Base-by-base conservation (phyloP, 306 rosid species). In the Trichosanthes cucumerina region DNA sequence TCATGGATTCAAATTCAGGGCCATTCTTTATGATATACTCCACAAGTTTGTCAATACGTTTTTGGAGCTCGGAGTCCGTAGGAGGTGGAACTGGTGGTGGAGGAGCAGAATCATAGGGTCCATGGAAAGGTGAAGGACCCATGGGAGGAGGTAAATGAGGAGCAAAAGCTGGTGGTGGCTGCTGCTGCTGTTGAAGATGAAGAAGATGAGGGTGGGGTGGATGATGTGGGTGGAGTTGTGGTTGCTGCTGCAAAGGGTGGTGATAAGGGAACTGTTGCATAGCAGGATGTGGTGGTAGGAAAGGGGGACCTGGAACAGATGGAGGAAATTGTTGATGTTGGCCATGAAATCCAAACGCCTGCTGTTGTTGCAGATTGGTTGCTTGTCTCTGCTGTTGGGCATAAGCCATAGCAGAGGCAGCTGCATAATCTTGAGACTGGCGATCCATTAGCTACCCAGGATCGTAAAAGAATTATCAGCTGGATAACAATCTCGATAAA, bases 1-100 rank as follows among this genome's bases (percentile, higher is more conserved):
- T 91, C 97, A 91, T 95, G 76, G 92, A 93, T 82, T 92, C 99
- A 85, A 95, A 95, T 68, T 92, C 97, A 10, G 97, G 99, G 9
- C 97, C 99, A 80, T 92, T 92, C 85, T 95, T 92, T 74, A 92
- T 92, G 2, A 93, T 77, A 66, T 95, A 95, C 87, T 95, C 98
- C 68, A 88, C 97, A 66, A 92, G 90, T 84, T 92, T 92, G 70
- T 95, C 99, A 59, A 95, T 88, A 38, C 97, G 89, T 83, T 95
- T 95, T 31, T 92, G 99, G 71, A 92, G 97, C 85, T 95, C 99
- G 0, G 97, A 93, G 83, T 95, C 99, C 11, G 90, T 85, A 31
- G 99, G 97, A 4, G 96, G 93, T 31, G 88, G 87, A 62, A 81
- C 92, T 9, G 89, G 90, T 6, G 88, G 92, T 1, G 93, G 97